Evolutionary conservation across 768 basidiomycete species (phyloP).

Genomic region (Xerocomus brunneocitrinus): DNA sequence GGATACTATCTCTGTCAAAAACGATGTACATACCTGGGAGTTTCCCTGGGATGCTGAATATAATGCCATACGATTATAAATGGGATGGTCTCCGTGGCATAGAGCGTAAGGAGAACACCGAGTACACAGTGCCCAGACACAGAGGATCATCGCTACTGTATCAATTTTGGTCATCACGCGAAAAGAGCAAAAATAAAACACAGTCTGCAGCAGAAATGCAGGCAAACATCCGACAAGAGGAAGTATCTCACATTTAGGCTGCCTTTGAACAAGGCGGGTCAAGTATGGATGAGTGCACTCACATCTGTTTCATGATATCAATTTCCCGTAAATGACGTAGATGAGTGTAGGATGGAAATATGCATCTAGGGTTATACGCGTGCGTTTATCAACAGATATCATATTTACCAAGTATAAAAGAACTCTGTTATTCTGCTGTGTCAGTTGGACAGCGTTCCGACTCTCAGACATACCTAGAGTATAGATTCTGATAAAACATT

Average conservation of each 20-base stretch:
- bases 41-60: background rate
- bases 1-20: no score
- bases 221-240: background rate
- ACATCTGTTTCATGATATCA: background rate
- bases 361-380: no score
- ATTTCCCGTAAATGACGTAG: background rate
- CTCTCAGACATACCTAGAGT: no score
- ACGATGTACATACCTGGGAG: background rate
- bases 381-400: no score
- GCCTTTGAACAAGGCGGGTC: background rate
- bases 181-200: background rate
- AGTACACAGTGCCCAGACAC: conserved; percentile 13
- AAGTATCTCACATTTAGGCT: conserved; percentile 2
- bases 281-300: background rate
- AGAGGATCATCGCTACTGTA: conserved; percentile 16
- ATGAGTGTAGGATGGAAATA: no score
- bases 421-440: background rate
- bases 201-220: conserved; percentile 10
- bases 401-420: background rate
- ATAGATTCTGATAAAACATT: no score
- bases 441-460: no score
- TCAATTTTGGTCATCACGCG: background rate
- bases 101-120: conserved; percentile 8
- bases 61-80: background rate
- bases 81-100: background rate